Conservation (phyloP, 345 rosid species). For the Stellera chamaejasme region DNA sequence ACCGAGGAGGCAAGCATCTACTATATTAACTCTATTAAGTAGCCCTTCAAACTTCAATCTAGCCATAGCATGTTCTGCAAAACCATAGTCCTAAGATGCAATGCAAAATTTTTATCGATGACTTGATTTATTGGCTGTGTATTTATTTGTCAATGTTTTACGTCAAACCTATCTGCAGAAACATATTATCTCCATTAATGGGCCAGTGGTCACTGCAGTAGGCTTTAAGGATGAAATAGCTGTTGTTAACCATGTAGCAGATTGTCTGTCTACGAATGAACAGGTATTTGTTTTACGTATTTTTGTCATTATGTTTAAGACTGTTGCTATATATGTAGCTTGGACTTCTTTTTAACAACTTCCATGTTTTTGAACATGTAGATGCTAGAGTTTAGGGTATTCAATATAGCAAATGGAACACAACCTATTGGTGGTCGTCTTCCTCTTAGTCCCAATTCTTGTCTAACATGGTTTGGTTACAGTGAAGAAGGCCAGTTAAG, state of each 20-base stretch:
- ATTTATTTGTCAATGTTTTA: conserved; percentile 1
- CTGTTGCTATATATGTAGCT: conserved; percentile 2
- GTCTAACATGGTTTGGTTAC: conserved; percentile 77
- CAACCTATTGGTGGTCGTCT: conserved; percentile 57
- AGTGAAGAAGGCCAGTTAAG: conserved; percentile 87
- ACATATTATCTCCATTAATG: conserved; percentile 74
- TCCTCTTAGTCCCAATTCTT: conserved; percentile 79
- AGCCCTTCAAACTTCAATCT: no score
- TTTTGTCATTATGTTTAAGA: neutral
- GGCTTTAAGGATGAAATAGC: conserved; percentile 80
- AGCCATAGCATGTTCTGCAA: no score
- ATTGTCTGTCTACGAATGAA: conserved; percentile 73
- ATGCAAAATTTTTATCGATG: neutral
- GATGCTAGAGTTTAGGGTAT: conserved; percentile 69
- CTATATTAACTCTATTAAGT: no score
- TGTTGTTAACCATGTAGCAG: conserved; percentile 72
- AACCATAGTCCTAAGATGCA: no score
- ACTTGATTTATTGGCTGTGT: neutral
- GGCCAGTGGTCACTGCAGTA: conserved; percentile 78
- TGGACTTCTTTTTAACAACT: neutral
- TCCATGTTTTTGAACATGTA: conserved; percentile 25
- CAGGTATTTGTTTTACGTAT: conserved; percentile 36
- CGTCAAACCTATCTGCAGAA: conserved; percentile 38
- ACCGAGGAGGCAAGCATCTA: no score
- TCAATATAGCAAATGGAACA: conserved; percentile 49